These are phyloP conservation scores for Phytophthora multivora DNA, from an alignment of 352 stramenopile species.

Conservation along the genomic window DNA sequence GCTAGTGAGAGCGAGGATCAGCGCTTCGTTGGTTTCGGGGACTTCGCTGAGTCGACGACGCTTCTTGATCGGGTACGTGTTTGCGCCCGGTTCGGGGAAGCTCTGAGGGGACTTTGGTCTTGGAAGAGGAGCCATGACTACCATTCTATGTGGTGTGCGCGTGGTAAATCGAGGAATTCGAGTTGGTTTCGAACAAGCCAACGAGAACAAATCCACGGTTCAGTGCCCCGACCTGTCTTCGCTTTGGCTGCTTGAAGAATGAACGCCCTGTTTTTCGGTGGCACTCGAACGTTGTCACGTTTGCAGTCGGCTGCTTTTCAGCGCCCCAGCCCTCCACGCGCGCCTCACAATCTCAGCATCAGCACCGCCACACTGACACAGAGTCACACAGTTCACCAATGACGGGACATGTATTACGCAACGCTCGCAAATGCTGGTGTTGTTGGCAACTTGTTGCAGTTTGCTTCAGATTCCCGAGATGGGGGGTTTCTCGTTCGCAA, in stretches of 20 bases:
- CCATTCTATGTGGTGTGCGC: neutral
- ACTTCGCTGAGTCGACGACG: conserved; percentile 18
- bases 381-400: too few relatives aligned
- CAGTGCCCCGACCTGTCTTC: conserved; percentile 3
- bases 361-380: too few relatives aligned
- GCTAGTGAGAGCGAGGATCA: conserved; percentile 10
- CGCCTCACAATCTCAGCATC: neutral
- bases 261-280: conserved; percentile 12
- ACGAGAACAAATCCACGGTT: conserved; percentile 11
- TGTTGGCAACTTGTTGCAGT: too few relatives aligned
- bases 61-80: conserved; percentile 6
- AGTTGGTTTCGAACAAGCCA: conserved; percentile 3
- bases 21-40: conserved; percentile 17
- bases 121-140: conserved; percentile 5
- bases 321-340: conserved; percentile 12
- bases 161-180: conserved; percentile 1
- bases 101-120: conserved; percentile 2
- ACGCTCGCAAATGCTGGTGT: too few relatives aligned
- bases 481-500: too few relatives aligned
- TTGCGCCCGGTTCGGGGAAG: conserved; percentile 6
- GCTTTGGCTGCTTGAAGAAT: conserved; percentile 19
- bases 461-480: too few relatives aligned
- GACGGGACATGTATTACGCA: too few relatives aligned
- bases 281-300: neutral
- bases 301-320: conserved; percentile 14